These are phyloP conservation scores for Mrakia hoshinonis DNA, from an alignment of 768 basidiomycete species.

Conservation along the genomic window DNA sequence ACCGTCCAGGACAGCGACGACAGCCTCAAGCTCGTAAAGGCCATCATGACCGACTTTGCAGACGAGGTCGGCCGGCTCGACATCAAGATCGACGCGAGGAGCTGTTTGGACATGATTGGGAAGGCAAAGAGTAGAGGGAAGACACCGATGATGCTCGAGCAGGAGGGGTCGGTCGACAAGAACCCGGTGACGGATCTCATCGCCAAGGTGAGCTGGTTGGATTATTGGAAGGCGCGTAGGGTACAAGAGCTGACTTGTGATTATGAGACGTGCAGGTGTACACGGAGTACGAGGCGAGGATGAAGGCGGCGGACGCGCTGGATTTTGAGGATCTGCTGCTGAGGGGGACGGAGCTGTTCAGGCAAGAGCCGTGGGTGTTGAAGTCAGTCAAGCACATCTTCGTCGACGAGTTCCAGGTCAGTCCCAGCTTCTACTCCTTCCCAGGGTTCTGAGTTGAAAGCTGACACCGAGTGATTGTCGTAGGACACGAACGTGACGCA, in stretches of 20 bases:
- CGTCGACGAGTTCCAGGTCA: conserved; percentile 75
- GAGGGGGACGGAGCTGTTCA: conserved; percentile 43
- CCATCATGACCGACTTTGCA: conserved; percentile 53
- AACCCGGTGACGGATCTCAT: conserved; percentile 36
- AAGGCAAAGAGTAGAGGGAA: conserved; percentile 59
- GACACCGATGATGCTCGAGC: conserved; percentile 44
- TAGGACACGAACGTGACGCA: conserved; percentile 77
- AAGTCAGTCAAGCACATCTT: conserved; percentile 52
- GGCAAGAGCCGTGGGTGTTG: conserved; percentile 46
- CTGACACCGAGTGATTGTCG: conserved; percentile 32
- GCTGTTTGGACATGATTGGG: conserved; percentile 48
- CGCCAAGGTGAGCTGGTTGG: conserved; percentile 34
- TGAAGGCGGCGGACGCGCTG: conserved; percentile 58
- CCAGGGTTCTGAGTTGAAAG: not conserved
- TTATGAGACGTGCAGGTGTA: conserved; percentile 46
- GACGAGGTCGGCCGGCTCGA: conserved; percentile 52
- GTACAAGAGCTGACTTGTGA: not conserved
- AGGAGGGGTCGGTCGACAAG: conserved; percentile 34
- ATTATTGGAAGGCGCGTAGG: not conserved
- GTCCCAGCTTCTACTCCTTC: conserved; percentile 6
- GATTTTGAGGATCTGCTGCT: conserved; percentile 78
- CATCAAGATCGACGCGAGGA: conserved; percentile 43
- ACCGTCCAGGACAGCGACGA: conserved; percentile 74
- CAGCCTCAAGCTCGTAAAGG: conserved; percentile 62
- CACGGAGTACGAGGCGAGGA: conserved; percentile 55